These are phyloP conservation scores for Blastobotrys americana DNA, from an alignment of 805 yeast species.

Conservation along the genomic window DNA sequence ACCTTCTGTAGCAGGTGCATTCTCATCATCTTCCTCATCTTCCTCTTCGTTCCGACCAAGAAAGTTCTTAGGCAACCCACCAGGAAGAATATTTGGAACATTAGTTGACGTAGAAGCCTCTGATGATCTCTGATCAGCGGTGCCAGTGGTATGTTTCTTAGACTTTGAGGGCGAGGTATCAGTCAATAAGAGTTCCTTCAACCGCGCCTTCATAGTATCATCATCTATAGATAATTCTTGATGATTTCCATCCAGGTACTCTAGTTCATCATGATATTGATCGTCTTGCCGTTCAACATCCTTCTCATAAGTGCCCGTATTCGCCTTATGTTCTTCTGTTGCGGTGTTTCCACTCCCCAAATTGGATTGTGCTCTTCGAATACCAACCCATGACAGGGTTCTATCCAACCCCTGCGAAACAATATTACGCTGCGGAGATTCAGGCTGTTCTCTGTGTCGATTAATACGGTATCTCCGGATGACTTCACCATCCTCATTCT, in stretches of 20 bases:
- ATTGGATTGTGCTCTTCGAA: conserved; percentile 31
- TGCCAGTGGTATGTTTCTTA: background rate
- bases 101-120: too few species aligned
- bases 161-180: background rate
- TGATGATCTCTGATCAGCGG: background rate
- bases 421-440: conserved; percentile 2
- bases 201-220: conserved; percentile 14
- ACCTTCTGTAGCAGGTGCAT: conserved; percentile 4
- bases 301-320: conserved; percentile 5
- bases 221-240: conserved; percentile 20
- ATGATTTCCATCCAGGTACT: conserved; percentile 19
- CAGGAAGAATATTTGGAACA: background rate
- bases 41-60: conserved; percentile 24
- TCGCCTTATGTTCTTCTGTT: conserved; percentile 12
- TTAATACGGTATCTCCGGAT: conserved; percentile 74
- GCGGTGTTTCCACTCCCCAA: background rate
- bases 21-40: conserved; percentile 25
- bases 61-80: conserved; percentile 12
- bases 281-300: conserved; percentile 24
- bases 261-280: conserved; percentile 19
- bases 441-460: conserved; percentile 35
- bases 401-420: conserved; percentile 24
- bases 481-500: conserved; percentile 87
- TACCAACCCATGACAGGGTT: conserved; percentile 51
- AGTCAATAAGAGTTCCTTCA: conserved; percentile 12